These are phyloP conservation scores for Sparassis latifolia DNA, from an alignment of 1,284 basidiomycete species.

Conservation along the genomic window DNA sequence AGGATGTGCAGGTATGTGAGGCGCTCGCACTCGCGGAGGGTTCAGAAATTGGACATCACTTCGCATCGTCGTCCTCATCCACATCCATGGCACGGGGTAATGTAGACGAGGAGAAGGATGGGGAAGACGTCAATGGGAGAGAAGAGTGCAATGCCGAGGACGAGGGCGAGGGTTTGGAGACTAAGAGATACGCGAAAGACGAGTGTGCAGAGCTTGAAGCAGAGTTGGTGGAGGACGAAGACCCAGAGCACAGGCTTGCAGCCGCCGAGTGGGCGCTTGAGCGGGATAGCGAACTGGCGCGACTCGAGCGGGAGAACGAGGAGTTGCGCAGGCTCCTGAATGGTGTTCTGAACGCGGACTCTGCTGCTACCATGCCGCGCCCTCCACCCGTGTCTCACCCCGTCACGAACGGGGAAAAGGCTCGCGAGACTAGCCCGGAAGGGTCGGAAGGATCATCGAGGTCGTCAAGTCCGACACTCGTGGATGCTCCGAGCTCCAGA, in stretches of 20 bases:
- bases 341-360: constrained; percentile 7
- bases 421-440: neutral
- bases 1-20: constrained; percentile 38
- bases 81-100: neutral
- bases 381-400: neutral
- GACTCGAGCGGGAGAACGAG: constrained; percentile 82
- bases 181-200: constrained; percentile 25
- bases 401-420: neutral
- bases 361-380: neutral
- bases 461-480: neutral
- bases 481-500: constrained; percentile 13
- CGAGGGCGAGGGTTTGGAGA: constrained; percentile 13
- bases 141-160: constrained; percentile 1
- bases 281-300: constrained; percentile 79
- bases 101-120: neutral
- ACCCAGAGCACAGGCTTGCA: constrained; percentile 25
- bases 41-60: neutral
- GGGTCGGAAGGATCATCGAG: neutral
- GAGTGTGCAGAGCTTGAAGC: constrained; percentile 16
- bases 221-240: constrained; percentile 15
- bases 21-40: constrained; percentile 9
- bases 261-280: constrained; percentile 71
- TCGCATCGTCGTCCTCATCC: neutral
- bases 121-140: neutral
- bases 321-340: constrained; percentile 69